phyloP scores from a whole-genome alignment of 768 basidiomycete genomes.

The Dacryopinax primogenitus region DNA sequence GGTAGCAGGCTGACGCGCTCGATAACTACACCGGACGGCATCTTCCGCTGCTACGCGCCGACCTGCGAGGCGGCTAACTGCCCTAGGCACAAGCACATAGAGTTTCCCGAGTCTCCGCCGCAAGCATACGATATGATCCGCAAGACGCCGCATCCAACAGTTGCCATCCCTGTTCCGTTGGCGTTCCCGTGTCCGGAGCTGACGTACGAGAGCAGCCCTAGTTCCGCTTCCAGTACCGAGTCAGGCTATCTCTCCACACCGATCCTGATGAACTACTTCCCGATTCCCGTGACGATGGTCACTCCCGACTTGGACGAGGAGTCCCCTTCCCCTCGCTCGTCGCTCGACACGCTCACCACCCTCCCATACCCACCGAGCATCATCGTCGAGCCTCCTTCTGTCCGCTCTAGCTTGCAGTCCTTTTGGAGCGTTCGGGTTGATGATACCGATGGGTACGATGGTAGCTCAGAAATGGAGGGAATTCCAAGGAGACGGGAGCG shows the following conservation, averaged over 20 bases:
- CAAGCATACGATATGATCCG: not conserved
- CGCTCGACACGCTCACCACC: not conserved
- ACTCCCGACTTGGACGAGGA: not conserved
- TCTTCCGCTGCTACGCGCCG: conserved; percentile 1
- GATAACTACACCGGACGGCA: not conserved
- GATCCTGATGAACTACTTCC: not conserved
- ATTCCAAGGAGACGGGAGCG: not conserved
- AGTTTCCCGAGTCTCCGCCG: not conserved
- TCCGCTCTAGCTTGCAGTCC: conserved; percentile 1
- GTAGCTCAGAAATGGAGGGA: not conserved
- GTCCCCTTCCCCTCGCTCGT: not conserved
- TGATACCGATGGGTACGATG: not conserved
- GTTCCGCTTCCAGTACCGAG: not conserved
- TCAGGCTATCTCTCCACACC: not conserved
- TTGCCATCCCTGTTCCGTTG: not conserved
- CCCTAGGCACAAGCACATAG: not conserved
- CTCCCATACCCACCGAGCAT: not conserved
- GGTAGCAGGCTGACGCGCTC: not conserved
- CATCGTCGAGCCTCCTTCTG: not conserved
- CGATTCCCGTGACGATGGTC: not conserved
- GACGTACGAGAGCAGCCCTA: not conserved
- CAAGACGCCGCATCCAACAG: not conserved
- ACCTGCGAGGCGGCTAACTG: conserved; percentile 1
- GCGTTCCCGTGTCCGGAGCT: not conserved
- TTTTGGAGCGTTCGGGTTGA: not conserved